Evolutionary conservation across 2,329 filamentous ascomycete genomes (phyloP), one percentile per base, ranked within the genome.

Genomic region (Colletotrichum sublineola): DNA sequence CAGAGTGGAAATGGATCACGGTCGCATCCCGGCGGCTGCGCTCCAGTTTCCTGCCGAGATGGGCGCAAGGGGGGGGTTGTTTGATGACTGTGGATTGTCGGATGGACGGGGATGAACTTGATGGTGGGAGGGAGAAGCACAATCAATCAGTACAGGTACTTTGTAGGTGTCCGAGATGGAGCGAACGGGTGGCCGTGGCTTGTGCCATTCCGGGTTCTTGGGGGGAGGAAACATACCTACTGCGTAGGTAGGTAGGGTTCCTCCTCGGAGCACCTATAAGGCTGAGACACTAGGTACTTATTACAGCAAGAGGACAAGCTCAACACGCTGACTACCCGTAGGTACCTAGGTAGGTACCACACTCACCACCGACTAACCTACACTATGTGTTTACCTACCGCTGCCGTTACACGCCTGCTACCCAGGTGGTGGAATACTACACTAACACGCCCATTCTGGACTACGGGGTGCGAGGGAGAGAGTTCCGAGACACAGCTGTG

Each of bases 111-210:
- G 24, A 55, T 14, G 38, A 9, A 18, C 20, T 24, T 14, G 38
- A 44, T 6, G 20, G n/a, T 11, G 18, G 3, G 53, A 44, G 52
- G 15, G 15, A 15, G 3, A 44, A 9, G 31, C 44, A 9, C 24
- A 53, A 24, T 24, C 24, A 24, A 24, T 24, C 24, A 24, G 24
- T 24, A 24, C 24, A 24, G 24, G 24, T 24, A 24, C 24, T 24
- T 24, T 24, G 24, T 24, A 24, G 24, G 24, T 24, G 24, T 24
- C 24, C 24, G 24, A 57, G 52, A 63, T 52, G 29, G 58, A 66
- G 68, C 15, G 69, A 71, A 71, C 69, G n/a, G 65, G 69, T 55
- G 65, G 68, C 52, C 57, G 42, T 24, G 24, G 24, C 24, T 24
- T 24, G 24, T 24, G 24, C 24, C 24, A 24, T 24, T 24, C 24